Evolutionary conservation across 768 basidiomycete species (phyloP).

Genomic region (Porphyrellus cyaneotinctus): DNA sequence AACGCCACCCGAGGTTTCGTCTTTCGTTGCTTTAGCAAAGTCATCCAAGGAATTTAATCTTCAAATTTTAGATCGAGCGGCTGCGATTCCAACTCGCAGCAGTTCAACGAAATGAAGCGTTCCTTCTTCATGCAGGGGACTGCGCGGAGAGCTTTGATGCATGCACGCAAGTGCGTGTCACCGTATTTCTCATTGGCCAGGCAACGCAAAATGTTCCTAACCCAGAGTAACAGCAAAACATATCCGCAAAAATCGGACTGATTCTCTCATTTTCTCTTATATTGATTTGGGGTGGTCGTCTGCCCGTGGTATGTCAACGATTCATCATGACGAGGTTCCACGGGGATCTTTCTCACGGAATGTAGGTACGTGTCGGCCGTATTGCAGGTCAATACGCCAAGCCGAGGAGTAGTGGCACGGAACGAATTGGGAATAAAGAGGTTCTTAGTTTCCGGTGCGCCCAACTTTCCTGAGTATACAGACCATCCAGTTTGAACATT

Average conservation of each 20-base stretch:
- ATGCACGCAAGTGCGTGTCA: slow-evolving; percentile 67
- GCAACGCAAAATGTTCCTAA: slow-evolving; percentile 5
- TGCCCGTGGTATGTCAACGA: slow-evolving; percentile 71
- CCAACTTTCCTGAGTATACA: neutral
- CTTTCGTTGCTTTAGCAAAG: slow-evolving; percentile 13
- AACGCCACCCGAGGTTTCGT: slow-evolving; percentile 83
- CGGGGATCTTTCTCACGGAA: slow-evolving; percentile 4
- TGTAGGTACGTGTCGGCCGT: slow-evolving; percentile 74
- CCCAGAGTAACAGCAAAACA: slow-evolving; percentile 60
- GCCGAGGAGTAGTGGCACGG: slow-evolving; percentile 80
- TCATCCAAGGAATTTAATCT: no score
- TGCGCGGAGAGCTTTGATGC: slow-evolving; percentile 96
- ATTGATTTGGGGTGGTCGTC: slow-evolving; percentile 86
- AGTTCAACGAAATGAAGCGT: slow-evolving; percentile 84
- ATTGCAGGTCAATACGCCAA: slow-evolving; percentile 98
- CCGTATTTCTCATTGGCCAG: slow-evolving; percentile 2
- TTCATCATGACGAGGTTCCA: neutral
- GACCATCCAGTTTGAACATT: neutral
- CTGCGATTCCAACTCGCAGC: slow-evolving; percentile 73
- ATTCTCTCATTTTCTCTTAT: slow-evolving; percentile 95
- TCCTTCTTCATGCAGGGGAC: slow-evolving; percentile 95
- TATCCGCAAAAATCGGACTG: slow-evolving; percentile 82
- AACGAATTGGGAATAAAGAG: slow-evolving; percentile 69
- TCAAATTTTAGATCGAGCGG: slow-evolving; percentile 61
- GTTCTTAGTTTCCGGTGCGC: slow-evolving; percentile 83